Percentiles rank a stretch among this genome's conserved stretches.
These are phyloP conservation scores for Yamagishiella unicocca DNA, from an alignment of 139 green algal genomes.

Conservation along the genomic window DNA sequence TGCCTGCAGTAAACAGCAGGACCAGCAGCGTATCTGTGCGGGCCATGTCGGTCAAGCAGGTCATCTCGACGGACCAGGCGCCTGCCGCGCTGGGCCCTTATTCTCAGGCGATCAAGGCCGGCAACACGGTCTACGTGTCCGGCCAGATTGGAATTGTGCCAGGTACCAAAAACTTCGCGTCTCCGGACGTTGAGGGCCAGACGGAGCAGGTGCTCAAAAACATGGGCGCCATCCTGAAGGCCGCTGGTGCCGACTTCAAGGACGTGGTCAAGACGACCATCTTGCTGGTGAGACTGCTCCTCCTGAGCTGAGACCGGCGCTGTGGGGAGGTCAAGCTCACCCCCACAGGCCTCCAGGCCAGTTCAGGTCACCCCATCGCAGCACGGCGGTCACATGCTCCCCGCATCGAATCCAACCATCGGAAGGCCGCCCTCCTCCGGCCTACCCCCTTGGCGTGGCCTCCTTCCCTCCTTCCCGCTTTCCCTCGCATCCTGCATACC, in stretches of 20 bases:
- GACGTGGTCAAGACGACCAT: conserved; percentile 98
- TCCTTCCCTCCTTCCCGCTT: too few relatives aligned
- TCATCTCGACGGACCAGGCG: conserved; percentile 77
- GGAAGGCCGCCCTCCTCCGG: too few relatives aligned
- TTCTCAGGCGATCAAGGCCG: conserved; percentile 88
- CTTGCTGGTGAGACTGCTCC: too few relatives aligned
- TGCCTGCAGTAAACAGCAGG: background rate
- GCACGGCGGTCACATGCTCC: too few relatives aligned
- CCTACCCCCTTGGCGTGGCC: too few relatives aligned
- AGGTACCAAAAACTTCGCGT: conserved; percentile 90
- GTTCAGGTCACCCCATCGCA: too few relatives aligned
- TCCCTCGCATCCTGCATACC: too few relatives aligned
- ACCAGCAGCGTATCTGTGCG: conserved; percentile 26
- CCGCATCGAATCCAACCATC: too few relatives aligned
- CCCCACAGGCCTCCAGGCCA: too few relatives aligned
- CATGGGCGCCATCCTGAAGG: conserved; percentile 92
- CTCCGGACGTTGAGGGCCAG: conserved; percentile 81
- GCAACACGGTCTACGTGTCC: conserved; percentile 89
- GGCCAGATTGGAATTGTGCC: conserved; percentile 92
- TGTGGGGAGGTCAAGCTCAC: too few relatives aligned
- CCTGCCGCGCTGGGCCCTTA: conserved; percentile 94
- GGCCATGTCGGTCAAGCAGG: conserved; percentile 64
- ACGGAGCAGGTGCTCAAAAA: conserved; percentile 88
- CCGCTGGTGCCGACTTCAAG: conserved; percentile 80
- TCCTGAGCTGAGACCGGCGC: too few relatives aligned